phyloP scores from a whole-genome alignment of 169 alveolate species.

The Cryptosporidium muris region DNA sequence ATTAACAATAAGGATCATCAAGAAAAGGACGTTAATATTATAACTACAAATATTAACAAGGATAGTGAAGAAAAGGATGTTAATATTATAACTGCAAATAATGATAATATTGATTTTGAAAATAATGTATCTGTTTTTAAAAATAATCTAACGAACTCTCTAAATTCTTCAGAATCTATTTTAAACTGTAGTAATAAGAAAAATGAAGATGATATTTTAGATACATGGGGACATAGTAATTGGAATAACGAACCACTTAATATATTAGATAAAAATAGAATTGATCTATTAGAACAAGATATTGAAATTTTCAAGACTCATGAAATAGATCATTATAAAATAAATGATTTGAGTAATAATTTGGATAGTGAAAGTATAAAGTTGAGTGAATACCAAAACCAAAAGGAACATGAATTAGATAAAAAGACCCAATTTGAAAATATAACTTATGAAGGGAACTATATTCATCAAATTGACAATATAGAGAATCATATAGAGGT shows the following conservation, averaged over 20 bases:
- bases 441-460: too few species aligned
- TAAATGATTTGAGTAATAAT: background rate
- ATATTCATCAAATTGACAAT: too few species aligned
- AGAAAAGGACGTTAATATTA: conserved; percentile 30
- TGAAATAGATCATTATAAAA: conserved; percentile 29
- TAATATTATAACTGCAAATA: background rate
- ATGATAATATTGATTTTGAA: conserved; percentile 13
- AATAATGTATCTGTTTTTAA: conserved; percentile 3
- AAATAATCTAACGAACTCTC: conserved; percentile 11
- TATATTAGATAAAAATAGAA: conserved; percentile 46
- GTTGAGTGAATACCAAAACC: too few species aligned
- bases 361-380: too few species aligned
- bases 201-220: conserved; percentile 17
- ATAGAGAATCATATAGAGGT: too few species aligned
- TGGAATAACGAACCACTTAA: conserved; percentile 38
- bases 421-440: too few species aligned
- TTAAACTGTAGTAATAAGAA: conserved; percentile 39
- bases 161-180: conserved; percentile 35
- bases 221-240: conserved; percentile 32
- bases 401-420: too few species aligned
- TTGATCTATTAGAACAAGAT: too few species aligned
- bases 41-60: conserved; percentile 38
- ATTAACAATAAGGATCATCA: background rate
- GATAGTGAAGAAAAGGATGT: conserved; percentile 16
- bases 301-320: conserved; percentile 67